Evolutionary conservation across 345 rosid genomes (phyloP).

Genomic region (Raphanus raphanistrum): DNA sequence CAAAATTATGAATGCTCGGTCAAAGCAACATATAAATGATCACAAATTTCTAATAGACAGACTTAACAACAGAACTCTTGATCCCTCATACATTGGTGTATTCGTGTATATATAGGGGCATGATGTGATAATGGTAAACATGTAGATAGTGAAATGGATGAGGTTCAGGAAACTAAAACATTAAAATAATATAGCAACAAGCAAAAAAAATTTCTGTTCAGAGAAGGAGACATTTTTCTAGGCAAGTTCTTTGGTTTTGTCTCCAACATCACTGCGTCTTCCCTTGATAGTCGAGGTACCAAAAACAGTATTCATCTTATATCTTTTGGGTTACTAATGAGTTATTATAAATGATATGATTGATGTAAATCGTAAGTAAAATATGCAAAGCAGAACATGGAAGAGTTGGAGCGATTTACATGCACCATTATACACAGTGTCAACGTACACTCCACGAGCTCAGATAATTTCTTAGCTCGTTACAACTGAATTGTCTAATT

Average conservation of each 20-base stretch:
- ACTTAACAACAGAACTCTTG: background rate
- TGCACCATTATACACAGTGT: background rate
- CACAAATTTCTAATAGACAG: background rate
- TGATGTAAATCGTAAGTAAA: background rate
- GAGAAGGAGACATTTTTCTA: slow-evolving; percentile 13
- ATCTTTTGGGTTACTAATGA: background rate
- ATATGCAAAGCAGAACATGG: background rate
- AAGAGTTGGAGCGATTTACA: background rate
- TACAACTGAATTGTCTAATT: slow-evolving; percentile 4
- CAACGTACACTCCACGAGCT: slow-evolving; percentile 3
- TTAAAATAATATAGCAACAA: background rate
- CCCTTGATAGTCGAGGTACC: slow-evolving; percentile 18
- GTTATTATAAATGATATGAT: background rate
- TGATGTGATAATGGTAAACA: background rate
- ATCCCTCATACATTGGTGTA: background rate
- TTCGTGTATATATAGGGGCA: background rate
- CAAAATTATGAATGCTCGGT: background rate
- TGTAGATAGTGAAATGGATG: background rate
- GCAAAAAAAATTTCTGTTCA: background rate
- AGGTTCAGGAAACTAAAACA: background rate
- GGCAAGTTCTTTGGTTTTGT: slow-evolving; percentile 21
- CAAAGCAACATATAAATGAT: background rate
- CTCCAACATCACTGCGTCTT: background rate
- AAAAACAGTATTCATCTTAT: background rate
- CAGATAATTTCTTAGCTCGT: background rate